Evolutionary conservation across 164 flowering plant species (phyloP), one percentile per base, ranked within the genome.

Genomic region (Stephania cephalantha): DNA sequence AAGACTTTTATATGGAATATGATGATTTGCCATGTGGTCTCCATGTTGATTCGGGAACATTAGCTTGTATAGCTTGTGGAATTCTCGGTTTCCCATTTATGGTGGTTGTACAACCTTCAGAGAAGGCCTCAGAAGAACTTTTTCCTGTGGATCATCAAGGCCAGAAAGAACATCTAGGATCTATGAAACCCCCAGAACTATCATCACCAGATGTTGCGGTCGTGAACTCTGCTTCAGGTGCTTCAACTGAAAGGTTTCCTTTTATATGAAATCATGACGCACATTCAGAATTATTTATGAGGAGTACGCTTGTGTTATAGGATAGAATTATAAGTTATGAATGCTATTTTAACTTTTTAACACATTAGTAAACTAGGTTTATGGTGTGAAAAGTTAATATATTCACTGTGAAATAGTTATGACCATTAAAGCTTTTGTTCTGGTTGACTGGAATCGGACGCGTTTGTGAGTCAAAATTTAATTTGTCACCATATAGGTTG

Each of bases 21-120:
- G 91, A 87, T 85, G 97, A 86, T 81, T 78, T 91, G 76, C 86
- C 86, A 29, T 82, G 86, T 82, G 97, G 91, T 81, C 89, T 94
- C 75, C 93, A 91, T 87, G 84, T 90, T 68, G 97, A 92, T 79
- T 92, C 98, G 9, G 98, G 98, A 69, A 82, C 98, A 52, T 81
- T 94, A 81, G 83, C 92, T 30, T 96, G 99, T 84, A 97, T 96
- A 68, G 97, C 97, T 80, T 96, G 99, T 81, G 99, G 99, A 13
- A 81, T 93, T 79, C 97, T 95, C 75, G 99, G 99, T 68, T 95
- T 87, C 84, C 99, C 99, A 77, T 93, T 91, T 83, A 92, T 95
- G 98, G 83, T 90, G 58, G 86, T 96, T 63, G 76, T 96, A 61
- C 97, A 96, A 78, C 98, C 97, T 69, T 91, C 97, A 76, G 87